Evolutionary conservation across 169 alveolate species (phyloP).

Genomic region (Neospora caninum): DNA sequence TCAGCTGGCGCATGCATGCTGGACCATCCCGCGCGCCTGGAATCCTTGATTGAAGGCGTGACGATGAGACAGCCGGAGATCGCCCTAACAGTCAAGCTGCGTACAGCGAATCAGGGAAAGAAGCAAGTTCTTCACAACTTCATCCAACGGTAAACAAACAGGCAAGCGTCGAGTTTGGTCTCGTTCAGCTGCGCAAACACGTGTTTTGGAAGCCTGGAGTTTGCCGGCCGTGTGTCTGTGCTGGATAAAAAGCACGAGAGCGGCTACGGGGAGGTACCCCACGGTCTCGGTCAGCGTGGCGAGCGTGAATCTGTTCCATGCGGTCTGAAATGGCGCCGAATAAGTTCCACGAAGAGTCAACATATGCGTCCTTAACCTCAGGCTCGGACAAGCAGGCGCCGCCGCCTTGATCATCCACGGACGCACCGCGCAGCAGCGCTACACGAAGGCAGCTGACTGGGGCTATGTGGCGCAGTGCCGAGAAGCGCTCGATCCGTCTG

Average conservation of each 20-base stretch:
- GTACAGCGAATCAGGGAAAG: conserved; percentile 78
- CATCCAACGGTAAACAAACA: background rate
- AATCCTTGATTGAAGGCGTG: conserved; percentile 15
- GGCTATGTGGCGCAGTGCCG: conserved; percentile 75
- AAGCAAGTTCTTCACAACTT: conserved; percentile 64
- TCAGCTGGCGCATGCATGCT: conserved; percentile 64
- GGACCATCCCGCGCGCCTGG: conserved; percentile 51
- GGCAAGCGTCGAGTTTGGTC: too few relatives aligned
- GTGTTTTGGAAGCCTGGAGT: too few relatives aligned
- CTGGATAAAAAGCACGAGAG: too few relatives aligned
- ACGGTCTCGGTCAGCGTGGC: too few relatives aligned
- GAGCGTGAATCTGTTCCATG: too few relatives aligned
- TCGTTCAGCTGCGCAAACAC: too few relatives aligned
- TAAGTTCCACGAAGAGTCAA: too few relatives aligned
- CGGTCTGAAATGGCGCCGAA: too few relatives aligned
- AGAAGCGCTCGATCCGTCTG: background rate
- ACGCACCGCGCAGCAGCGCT: conserved; percentile 83
- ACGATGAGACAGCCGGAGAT: conserved; percentile 58
- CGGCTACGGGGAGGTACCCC: too few relatives aligned
- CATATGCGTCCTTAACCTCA: background rate
- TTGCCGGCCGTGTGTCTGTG: too few relatives aligned
- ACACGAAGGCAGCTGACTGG: conserved; percentile 84
- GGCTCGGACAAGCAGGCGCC: conserved; percentile 72
- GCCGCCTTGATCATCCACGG: conserved; percentile 81
- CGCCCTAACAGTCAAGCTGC: conserved; percentile 77